These are phyloP conservation scores for Clarireedia paspali DNA, from an alignment of 2,329 filamentous ascomycete species.

Conservation along the genomic window DNA sequence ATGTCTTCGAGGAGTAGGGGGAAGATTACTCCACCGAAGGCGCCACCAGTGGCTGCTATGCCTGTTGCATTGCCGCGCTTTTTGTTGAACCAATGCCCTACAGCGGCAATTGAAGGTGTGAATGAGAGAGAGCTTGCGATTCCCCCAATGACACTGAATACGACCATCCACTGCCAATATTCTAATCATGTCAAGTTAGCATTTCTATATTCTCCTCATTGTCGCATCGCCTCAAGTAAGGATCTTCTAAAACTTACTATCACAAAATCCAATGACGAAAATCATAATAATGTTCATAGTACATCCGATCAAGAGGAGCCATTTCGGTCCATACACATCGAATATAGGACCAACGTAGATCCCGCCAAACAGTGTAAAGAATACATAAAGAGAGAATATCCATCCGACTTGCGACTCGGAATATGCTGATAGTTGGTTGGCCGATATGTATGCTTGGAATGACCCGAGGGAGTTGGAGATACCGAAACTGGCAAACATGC, in stretches of 20 bases:
- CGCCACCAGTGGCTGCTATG: conserved; percentile 73
- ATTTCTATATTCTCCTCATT: background rate
- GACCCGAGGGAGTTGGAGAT: conserved; percentile 73
- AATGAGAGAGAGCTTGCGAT: conserved; percentile 72
- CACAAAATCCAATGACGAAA: conserved; percentile 65
- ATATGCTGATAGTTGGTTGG: conserved; percentile 38
- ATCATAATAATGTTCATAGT: conserved; percentile 48
- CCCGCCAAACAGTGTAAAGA: conserved; percentile 74
- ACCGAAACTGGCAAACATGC: conserved; percentile 67
- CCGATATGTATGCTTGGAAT: conserved; percentile 45
- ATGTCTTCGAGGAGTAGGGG: conserved; percentile 36
- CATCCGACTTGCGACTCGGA: conserved; percentile 69
- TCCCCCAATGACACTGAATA: conserved; percentile 70
- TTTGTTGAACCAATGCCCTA: conserved; percentile 74
- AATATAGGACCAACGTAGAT: conserved; percentile 82
- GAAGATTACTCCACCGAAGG: conserved; percentile 62
- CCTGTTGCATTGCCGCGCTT: conserved; percentile 75
- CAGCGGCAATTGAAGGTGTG: conserved; percentile 70
- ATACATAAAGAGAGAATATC: conserved; percentile 81
- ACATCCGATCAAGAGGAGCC: conserved; percentile 61
- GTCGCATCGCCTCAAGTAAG: too few species aligned
- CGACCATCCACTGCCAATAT: conserved; percentile 64
- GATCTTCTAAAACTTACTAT: conserved; percentile 28
- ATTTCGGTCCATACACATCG: conserved; percentile 71
- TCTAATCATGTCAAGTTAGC: conserved; percentile 1